Evolutionary conservation across 768 basidiomycete species (phyloP).

Genomic region (Calocybe gangraenosa): DNA sequence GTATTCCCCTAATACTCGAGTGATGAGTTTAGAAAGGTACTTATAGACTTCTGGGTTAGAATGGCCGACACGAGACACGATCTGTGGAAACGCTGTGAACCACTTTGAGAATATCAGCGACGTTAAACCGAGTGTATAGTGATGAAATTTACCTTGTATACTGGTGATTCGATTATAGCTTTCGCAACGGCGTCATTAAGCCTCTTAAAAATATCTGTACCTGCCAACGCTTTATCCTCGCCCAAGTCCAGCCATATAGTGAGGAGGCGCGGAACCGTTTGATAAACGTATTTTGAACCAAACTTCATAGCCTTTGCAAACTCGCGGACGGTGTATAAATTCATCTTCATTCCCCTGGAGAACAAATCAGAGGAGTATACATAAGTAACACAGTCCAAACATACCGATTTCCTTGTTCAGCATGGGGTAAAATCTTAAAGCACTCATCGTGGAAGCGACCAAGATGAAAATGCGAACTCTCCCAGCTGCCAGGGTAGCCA

Average conservation of each 20-base stretch:
- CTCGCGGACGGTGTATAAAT: slow-evolving; percentile 56
- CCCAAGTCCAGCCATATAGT: slow-evolving; percentile 94
- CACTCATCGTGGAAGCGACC: slow-evolving; percentile 87
- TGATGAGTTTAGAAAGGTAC: slow-evolving; percentile 63
- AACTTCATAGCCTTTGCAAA: slow-evolving; percentile 68
- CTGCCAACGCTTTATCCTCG: slow-evolving; percentile 40
- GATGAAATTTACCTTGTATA: slow-evolving; percentile 62
- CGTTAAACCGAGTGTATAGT: background rate
- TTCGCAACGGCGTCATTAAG: slow-evolving; percentile 54
- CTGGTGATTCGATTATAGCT: slow-evolving; percentile 58
- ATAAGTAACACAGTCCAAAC: background rate
- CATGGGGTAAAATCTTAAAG: slow-evolving; percentile 47
- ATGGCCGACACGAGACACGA: slow-evolving; percentile 90
- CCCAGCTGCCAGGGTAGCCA: slow-evolving; percentile 50
- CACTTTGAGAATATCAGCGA: slow-evolving; percentile 49
- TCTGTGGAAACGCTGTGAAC: slow-evolving; percentile 95
- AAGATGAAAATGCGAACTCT: slow-evolving; percentile 81
- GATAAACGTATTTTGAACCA: slow-evolving; percentile 96
- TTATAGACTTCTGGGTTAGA: slow-evolving; percentile 54
- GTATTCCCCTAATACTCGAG: slow-evolving; percentile 70
- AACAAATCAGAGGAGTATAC: background rate
- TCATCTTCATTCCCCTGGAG: slow-evolving; percentile 59
- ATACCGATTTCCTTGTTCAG: slow-evolving; percentile 46
- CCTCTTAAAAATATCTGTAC: slow-evolving; percentile 41
- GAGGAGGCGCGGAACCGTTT: slow-evolving; percentile 88